Evolutionary conservation across 768 basidiomycete species (phyloP).

Genomic region (Collybiopsis confluens): DNA sequence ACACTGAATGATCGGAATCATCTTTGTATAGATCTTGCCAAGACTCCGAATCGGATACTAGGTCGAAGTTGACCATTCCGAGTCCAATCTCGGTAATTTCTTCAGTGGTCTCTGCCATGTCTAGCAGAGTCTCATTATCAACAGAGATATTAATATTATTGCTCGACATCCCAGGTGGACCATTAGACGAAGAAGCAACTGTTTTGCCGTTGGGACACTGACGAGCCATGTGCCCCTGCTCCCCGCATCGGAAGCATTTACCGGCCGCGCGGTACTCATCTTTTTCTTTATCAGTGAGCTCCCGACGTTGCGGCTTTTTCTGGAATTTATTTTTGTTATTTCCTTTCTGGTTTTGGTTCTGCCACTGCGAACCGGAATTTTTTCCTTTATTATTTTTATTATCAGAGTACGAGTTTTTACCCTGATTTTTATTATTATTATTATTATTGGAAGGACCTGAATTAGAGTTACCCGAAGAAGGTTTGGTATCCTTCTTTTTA

Average conservation of each 20-base stretch:
- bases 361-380: too few relatives aligned
- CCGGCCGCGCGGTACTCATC: neutral
- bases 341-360: too few relatives aligned
- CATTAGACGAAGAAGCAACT: neutral
- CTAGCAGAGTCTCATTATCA: neutral
- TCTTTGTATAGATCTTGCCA: too few relatives aligned
- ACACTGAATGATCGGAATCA: neutral
- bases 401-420: too few relatives aligned
- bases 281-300: neutral
- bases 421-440: too few relatives aligned
- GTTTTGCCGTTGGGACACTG: neutral
- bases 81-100: neutral
- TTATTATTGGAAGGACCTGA: too few relatives aligned
- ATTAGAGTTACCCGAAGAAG: neutral
- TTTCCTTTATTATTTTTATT: too few relatives aligned
- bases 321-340: neutral
- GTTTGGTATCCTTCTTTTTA: too few relatives aligned
- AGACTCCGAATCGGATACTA: neutral
- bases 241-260: neutral
- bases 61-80: neutral
- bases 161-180: conserved; percentile 7
- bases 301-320: neutral
- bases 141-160: conserved; percentile 1
- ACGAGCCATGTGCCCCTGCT: neutral
- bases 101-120: conserved; percentile 1